A percentile compares a stretch with the other conserved stretches of the same genome.
phyloP scores from a whole-genome alignment of 1,284 basidiomycete species.

The Pholiota adiposa region DNA sequence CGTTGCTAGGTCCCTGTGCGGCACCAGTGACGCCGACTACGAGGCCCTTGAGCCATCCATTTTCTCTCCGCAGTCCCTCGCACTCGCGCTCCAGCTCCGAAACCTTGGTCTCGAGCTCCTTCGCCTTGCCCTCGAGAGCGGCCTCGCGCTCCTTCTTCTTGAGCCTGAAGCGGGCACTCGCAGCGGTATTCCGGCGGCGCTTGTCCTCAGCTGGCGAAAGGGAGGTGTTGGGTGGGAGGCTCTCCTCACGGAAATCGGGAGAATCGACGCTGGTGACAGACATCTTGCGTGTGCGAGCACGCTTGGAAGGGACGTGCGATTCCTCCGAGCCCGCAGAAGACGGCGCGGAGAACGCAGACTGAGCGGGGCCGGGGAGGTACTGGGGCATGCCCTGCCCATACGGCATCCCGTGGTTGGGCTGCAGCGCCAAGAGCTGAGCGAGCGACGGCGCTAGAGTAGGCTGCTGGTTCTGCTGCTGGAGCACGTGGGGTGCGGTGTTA shows the following conservation, averaged over 20 bases:
- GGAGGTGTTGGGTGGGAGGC: constrained; percentile 27
- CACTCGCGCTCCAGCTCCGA: constrained; percentile 89
- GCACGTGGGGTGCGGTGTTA: constrained; percentile 29
- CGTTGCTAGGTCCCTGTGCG: constrained; percentile 38
- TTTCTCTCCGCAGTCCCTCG: constrained; percentile 89
- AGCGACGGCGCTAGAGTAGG: constrained; percentile 53
- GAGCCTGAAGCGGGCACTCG: constrained; percentile 94
- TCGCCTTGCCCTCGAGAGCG: constrained; percentile 87
- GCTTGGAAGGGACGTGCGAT: constrained; percentile 48
- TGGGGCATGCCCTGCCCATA: constrained; percentile 21
- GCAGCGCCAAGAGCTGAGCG: constrained; percentile 66
- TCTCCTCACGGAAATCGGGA: constrained; percentile 33
- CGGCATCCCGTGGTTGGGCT: constrained; percentile 36
- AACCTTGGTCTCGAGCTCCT: constrained; percentile 88
- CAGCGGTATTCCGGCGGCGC: constrained; percentile 93
- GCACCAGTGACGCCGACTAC: constrained; percentile 88
- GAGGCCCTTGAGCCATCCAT: constrained; percentile 92
- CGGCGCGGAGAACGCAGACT: constrained; percentile 14
- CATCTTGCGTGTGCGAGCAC: constrained; percentile 55
- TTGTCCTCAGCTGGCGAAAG: constrained; percentile 81
- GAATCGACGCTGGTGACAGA: constrained; percentile 44
- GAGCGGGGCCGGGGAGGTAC: constrained; percentile 14
- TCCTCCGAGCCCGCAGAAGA: constrained; percentile 30
- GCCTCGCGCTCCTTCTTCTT: constrained; percentile 99
- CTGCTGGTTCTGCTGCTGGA: constrained; percentile 25